A percentile compares a stretch with the other conserved stretches of the same genome.
phyloP scores from a whole-genome alignment of 2,329 filamentous ascomycete species.

The Verticillium klebahnii region DNA sequence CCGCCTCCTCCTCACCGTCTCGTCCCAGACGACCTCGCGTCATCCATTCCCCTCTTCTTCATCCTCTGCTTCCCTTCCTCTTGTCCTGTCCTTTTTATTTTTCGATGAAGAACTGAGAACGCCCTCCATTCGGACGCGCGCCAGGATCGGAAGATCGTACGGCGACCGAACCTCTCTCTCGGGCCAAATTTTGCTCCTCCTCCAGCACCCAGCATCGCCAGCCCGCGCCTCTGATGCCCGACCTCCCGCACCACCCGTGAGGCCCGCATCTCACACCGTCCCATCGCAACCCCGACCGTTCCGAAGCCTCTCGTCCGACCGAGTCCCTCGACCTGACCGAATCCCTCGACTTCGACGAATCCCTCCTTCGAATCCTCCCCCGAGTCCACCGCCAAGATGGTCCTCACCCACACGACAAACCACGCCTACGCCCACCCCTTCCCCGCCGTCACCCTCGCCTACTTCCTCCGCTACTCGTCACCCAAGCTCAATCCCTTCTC shows the following conservation, averaged over 20 bases:
- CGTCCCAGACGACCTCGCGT: background rate
- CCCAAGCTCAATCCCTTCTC: conserved; percentile 71
- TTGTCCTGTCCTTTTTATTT: background rate
- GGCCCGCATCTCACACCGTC: background rate
- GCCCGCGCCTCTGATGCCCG: background rate
- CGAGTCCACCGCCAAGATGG: conserved; percentile 40
- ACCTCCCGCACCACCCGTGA: background rate
- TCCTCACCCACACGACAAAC: conserved; percentile 60
- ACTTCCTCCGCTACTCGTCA: conserved; percentile 80
- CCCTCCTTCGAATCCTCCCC: background rate
- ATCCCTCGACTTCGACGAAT: background rate
- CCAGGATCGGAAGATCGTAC: background rate
- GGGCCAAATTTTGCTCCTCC: conserved; percentile 1
- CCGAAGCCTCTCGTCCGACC: no score
- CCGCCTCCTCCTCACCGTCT: conserved; percentile 3
- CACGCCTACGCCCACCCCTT: conserved; percentile 78
- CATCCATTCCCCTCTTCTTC: background rate
- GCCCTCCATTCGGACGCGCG: background rate
- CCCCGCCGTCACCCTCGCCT: conserved; percentile 80
- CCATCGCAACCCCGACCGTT: background rate
- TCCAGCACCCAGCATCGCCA: background rate
- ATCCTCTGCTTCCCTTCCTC: background rate
- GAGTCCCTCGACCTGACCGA: no score
- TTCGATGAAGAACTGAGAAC: background rate
- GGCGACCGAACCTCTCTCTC: background rate